These are phyloP conservation scores for Ceratocystis huliohia DNA, from an alignment of 2,329 filamentous ascomycete species.

Conservation along the genomic window DNA sequence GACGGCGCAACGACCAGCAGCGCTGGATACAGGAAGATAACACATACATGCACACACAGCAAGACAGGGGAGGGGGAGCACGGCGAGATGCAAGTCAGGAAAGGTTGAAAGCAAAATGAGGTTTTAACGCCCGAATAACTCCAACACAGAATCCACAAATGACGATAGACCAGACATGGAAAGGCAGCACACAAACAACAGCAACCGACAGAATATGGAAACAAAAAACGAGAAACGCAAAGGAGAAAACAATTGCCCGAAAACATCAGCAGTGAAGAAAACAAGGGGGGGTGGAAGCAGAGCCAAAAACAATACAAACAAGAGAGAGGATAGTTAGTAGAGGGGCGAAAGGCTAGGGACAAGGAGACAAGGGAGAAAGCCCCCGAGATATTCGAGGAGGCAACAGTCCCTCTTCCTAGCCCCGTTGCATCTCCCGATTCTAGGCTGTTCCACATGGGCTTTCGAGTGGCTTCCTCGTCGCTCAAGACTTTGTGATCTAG, in stretches of 20 bases:
- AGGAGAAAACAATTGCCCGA: neutral
- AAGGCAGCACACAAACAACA: conserved; percentile 9
- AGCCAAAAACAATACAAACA: neutral
- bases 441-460: neutral
- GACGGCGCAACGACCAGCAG: neutral
- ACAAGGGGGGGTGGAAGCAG: neutral
- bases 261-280: conserved; percentile 5
- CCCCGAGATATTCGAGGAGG: too few relatives aligned
- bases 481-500: conserved; percentile 25
- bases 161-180: conserved; percentile 5
- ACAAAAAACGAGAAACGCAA: conserved; percentile 6
- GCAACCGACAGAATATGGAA: conserved; percentile 5
- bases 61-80: neutral
- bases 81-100: neutral
- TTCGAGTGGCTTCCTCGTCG: neutral
- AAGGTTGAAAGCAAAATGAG: conserved; percentile 7
- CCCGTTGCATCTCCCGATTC: neutral
- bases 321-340: too few relatives aligned
- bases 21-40: neutral
- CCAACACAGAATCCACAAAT: conserved; percentile 10
- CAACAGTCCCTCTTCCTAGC: too few relatives aligned
- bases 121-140: conserved; percentile 9
- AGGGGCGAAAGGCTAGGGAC: too few relatives aligned
- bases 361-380: too few relatives aligned
- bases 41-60: neutral